Evolutionary conservation across 495 filamentous ascomycete genomes (phyloP).

Genomic region (Talaromyces adpressus): DNA sequence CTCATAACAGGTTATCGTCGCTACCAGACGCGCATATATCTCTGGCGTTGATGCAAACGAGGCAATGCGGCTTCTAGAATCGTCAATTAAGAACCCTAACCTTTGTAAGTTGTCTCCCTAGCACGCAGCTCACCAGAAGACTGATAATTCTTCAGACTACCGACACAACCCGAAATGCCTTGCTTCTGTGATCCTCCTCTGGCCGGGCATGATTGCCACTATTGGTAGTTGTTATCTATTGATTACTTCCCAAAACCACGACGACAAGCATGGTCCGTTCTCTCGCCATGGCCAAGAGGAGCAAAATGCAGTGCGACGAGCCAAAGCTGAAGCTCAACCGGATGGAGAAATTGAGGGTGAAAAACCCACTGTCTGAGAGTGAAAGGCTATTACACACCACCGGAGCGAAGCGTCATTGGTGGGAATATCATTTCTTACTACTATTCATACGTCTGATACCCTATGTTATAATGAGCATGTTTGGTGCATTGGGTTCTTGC

Average conservation of each 20-base stretch:
- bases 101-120: slow-evolving; percentile 15
- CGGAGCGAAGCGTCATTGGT: neutral
- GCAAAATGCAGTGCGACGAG: neutral
- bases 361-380: neutral
- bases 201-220: slow-evolving; percentile 28
- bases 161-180: slow-evolving; percentile 28
- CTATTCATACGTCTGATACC: neutral
- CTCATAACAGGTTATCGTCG: slow-evolving; percentile 27
- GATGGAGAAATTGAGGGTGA: neutral
- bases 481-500: neutral
- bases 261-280: slow-evolving; percentile 20
- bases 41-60: slow-evolving; percentile 22
- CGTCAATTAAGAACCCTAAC: slow-evolving; percentile 21
- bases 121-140: neutral
- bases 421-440: neutral
- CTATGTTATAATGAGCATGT: neutral
- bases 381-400: neutral
- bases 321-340: neutral
- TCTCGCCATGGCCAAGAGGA: neutral
- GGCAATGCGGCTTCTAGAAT: slow-evolving; percentile 16
- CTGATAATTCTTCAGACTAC: slow-evolving; percentile 24
- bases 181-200: slow-evolving; percentile 33
- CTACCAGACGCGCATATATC: slow-evolving; percentile 25
- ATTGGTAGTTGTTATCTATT: slow-evolving; percentile 25
- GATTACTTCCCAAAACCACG: slow-evolving; percentile 19